phyloP scores from a whole-genome alignment of 2,329 filamentous ascomycete genomes.

The Tolypocladium endophyticum region DNA sequence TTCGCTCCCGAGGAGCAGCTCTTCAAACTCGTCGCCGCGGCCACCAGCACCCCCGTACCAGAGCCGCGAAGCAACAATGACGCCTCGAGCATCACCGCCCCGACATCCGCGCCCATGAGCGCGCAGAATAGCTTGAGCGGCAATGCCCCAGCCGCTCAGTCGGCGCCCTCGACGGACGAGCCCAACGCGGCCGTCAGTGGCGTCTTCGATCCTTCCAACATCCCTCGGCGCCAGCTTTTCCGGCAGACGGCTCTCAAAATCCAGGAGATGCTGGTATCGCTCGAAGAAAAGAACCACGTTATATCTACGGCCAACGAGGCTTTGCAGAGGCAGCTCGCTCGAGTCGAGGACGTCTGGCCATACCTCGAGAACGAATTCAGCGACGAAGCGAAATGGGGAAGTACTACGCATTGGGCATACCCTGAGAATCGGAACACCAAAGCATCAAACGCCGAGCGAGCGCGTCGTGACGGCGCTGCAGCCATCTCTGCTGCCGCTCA shows the following conservation, averaged over 20 bases:
- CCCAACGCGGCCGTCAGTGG: slow-evolving; percentile 28
- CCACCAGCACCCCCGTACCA: slow-evolving; percentile 40
- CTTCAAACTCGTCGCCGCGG: slow-evolving; percentile 60
- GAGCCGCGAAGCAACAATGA: slow-evolving; percentile 34
- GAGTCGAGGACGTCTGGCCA: slow-evolving; percentile 79
- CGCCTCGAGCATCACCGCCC: slow-evolving; percentile 28
- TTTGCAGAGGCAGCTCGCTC: slow-evolving; percentile 70
- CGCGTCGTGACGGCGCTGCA: slow-evolving; percentile 67
- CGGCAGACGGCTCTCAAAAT: slow-evolving; percentile 68
- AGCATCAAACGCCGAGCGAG: slow-evolving; percentile 59
- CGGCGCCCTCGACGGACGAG: slow-evolving; percentile 31
- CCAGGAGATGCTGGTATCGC: slow-evolving; percentile 73
- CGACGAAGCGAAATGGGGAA: slow-evolving; percentile 89
- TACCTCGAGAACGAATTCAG: slow-evolving; percentile 83
- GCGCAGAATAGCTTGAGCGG: slow-evolving; percentile 38
- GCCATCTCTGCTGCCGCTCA: slow-evolving; percentile 68
- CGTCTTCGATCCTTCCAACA: slow-evolving; percentile 45
- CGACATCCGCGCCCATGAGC: slow-evolving; percentile 36
- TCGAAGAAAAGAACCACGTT: slow-evolving; percentile 97
- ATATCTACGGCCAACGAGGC: slow-evolving; percentile 87
- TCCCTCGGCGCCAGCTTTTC: slow-evolving; percentile 63
- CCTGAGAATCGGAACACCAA: slow-evolving; percentile 65
- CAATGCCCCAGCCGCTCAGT: slow-evolving; percentile 20
- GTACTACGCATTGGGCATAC: slow-evolving; percentile 90
- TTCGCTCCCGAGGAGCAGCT: slow-evolving; percentile 79